Base-by-base conservation (phyloP, 164 flowering plant species). In the Berberis thunbergii region DNA sequence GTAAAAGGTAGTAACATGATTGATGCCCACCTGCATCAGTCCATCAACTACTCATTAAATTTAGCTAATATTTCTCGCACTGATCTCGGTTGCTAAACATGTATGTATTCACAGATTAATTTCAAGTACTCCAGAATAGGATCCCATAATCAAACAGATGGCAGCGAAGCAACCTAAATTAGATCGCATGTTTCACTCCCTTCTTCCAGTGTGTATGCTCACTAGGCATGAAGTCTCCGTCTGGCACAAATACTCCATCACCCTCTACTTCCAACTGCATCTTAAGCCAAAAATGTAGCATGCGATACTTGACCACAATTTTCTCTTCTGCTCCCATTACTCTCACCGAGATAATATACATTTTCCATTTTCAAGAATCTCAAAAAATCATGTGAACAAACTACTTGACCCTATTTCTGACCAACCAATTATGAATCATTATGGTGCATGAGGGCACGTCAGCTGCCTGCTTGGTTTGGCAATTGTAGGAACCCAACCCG, bases 51-150 rank as follows among this genome's bases (percentile, higher is more conserved):
- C 26, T 26, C 26, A 26, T 26, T 26, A 26, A 26, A 26, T 26
- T 26, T 26, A 26, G 26, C 26, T 26, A 26, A 26, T 26, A 26
- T 26, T 26, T 26, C 26, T 26, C 26, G 26, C 26, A 26, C 45
- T 61, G 48, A 62, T 60, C 54, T 49, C 60, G 50, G 61, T 55
- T 54, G 48, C 61, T 52, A 72, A 52, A 64, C 63, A 65, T 69
- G 65, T 76, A 72, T 73, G 60, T 75, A 73, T 73, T 69, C 62
- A 67, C 12, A 41, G 59, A 64, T 59, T 64, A 67, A 44, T 63
- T 70, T 68, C 68, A 54, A 43, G 49, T 70, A 61, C 66, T 54
- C 43, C 40, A 52, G 38, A 67, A 43, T 48, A 58, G 54, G 42
- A 13, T 54, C 53, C 69, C 67, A 64, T 50, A 58, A 59, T 48